Evolutionary conservation across 768 basidiomycete genomes (phyloP).

Genomic region (Xerocomellus amylosporus): DNA sequence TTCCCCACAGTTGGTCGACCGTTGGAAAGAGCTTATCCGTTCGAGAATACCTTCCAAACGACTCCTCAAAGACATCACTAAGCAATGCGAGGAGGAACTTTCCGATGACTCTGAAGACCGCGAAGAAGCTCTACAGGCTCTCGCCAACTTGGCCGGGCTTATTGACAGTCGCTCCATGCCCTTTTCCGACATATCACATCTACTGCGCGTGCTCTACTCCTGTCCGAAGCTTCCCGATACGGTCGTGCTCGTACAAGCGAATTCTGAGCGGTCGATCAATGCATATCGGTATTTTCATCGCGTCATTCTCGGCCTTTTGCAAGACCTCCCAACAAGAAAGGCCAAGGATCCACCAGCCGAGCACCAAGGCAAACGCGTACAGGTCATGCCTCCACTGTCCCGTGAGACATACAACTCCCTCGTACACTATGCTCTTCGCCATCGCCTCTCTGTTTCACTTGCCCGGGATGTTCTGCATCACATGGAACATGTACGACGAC

Average conservation of each 20-base stretch:
- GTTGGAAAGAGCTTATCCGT: slow-evolving; percentile 19
- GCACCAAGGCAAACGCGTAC: neutral
- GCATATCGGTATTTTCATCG: slow-evolving; percentile 50
- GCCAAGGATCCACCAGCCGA: slow-evolving; percentile 18
- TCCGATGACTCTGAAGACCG: slow-evolving; percentile 25
- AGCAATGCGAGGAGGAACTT: slow-evolving; percentile 31
- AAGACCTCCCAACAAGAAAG: slow-evolving; percentile 29
- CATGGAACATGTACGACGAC: slow-evolving; percentile 45
- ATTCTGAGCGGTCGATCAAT: slow-evolving; percentile 29
- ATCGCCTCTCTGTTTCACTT: slow-evolving; percentile 49
- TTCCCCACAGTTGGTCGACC: slow-evolving; percentile 15
- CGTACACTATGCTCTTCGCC: slow-evolving; percentile 62
- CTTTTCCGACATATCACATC: slow-evolving; percentile 40
- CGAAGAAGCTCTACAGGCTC: slow-evolving; percentile 50
- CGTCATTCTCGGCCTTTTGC: slow-evolving; percentile 43
- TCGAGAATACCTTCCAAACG: slow-evolving; percentile 26
- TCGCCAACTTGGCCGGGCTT: slow-evolving; percentile 55
- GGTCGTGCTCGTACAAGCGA: slow-evolving; percentile 37
- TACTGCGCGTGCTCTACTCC: slow-evolving; percentile 47
- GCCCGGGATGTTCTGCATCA: slow-evolving; percentile 52
- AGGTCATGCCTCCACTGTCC: slow-evolving; percentile 35
- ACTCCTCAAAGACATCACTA: slow-evolving; percentile 34
- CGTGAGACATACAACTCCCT: slow-evolving; percentile 56
- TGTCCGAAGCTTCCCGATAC: slow-evolving; percentile 40
- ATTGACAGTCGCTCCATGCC: slow-evolving; percentile 51